phyloP scores from a whole-genome alignment of 768 basidiomycete species.

The Pseudohyphozyma bogoriensis region DNA sequence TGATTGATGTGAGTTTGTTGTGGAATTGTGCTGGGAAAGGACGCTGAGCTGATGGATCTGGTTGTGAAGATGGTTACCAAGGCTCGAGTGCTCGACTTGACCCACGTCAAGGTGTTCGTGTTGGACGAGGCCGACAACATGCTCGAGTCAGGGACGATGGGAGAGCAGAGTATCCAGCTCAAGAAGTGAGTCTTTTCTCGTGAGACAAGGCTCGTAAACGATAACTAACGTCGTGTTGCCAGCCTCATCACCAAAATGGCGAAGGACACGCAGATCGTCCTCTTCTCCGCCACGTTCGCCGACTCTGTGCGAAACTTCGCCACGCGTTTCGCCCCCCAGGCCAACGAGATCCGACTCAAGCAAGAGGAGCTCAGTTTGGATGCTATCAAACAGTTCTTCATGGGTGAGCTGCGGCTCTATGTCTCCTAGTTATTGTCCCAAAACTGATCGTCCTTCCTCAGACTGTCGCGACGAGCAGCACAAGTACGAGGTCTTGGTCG shows the following conservation, averaged over 20 bases:
- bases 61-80: constrained; percentile 28
- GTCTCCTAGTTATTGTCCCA: background rate
- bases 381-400: constrained; percentile 91
- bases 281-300: constrained; percentile 98
- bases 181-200: constrained; percentile 61
- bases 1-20: constrained; percentile 62
- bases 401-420: constrained; percentile 44
- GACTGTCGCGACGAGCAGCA: constrained; percentile 77
- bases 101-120: constrained; percentile 79
- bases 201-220: constrained; percentile 29
- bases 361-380: constrained; percentile 88
- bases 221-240: background rate
- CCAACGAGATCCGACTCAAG: constrained; percentile 93
- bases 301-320: constrained; percentile 88
- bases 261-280: constrained; percentile 58
- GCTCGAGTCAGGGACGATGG: constrained; percentile 76
- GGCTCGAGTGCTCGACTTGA: constrained; percentile 50
- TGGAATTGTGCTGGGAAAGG: background rate
- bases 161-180: constrained; percentile 83
- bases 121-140: constrained; percentile 99
- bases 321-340: constrained; percentile 76
- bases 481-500: constrained; percentile 91
- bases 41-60: background rate
- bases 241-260: constrained; percentile 32
- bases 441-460: background rate